Percentiles rank a stretch among this genome's conserved stretches.
Conservation (phyloP, 2,329 filamentous ascomycete species). For the Pseudohalonectria lignicola region DNA sequence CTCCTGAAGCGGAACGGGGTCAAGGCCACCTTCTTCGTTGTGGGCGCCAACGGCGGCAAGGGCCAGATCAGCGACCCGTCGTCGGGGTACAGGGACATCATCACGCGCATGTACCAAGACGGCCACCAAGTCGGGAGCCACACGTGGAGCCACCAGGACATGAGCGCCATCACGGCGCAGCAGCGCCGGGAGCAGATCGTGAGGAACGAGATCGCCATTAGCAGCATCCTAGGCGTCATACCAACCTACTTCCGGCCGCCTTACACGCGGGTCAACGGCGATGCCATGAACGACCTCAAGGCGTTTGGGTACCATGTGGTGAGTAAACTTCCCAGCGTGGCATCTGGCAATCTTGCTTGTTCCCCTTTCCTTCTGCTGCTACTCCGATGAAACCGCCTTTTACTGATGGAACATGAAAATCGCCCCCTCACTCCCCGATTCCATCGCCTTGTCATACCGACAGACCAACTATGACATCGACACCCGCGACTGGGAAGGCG, state of each 20-base stretch:
- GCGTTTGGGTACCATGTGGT: conserved; percentile 21
- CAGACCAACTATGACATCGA: conserved; percentile 18
- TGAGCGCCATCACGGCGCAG: conserved; percentile 15
- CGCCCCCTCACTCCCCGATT: too few species aligned
- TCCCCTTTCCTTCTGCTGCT: too few species aligned
- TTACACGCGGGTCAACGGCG: conserved; percentile 16
- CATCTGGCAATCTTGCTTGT: too few species aligned
- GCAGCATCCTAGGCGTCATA: conserved; percentile 21
- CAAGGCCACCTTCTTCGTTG: conserved; percentile 25
- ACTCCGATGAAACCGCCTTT: too few species aligned
- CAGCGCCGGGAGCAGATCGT: conserved; percentile 21
- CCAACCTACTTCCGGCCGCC: conserved; percentile 31
- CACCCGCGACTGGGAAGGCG: conserved; percentile 17
- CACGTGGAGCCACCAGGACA: conserved; percentile 26
- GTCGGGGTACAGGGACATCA: conserved; percentile 24
- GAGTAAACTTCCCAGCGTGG: conserved; percentile 3
- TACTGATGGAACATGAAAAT: too few species aligned
- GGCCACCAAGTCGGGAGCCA: conserved; percentile 30
- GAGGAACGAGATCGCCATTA: conserved; percentile 25
- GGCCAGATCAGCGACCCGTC: conserved; percentile 20
- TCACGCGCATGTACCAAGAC: conserved; percentile 23
- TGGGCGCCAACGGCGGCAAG: conserved; percentile 20
- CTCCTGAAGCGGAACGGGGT: conserved; percentile 18
- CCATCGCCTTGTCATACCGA: too few species aligned
- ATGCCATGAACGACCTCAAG: conserved; percentile 13